These are phyloP conservation scores for Penicillium sp. DNA, from an alignment of 2,329 filamentous ascomycete species.

Conservation along the genomic window DNA sequence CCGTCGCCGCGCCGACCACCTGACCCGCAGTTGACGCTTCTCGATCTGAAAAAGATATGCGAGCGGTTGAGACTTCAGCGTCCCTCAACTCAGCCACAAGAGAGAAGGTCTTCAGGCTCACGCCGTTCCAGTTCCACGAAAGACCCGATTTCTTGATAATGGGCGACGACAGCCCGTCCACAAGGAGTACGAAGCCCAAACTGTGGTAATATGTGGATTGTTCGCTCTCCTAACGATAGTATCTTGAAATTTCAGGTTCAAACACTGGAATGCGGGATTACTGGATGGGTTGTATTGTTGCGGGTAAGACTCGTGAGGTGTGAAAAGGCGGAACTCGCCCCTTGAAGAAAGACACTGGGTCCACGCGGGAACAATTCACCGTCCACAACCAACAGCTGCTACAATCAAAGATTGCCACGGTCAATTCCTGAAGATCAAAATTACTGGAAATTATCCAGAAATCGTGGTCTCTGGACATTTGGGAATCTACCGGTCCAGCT, in stretches of 20 bases:
- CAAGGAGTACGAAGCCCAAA: background rate
- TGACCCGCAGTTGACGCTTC: background rate
- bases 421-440: background rate
- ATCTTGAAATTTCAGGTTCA: background rate
- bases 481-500: background rate
- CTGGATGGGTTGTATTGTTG: background rate
- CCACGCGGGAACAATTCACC: conserved; percentile 12
- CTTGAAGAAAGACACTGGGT: conserved; percentile 6
- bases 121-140: background rate
- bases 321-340: conserved; percentile 15
- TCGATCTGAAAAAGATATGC: background rate
- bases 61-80: background rate
- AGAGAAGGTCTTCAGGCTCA: background rate
- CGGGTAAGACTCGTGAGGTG: background rate
- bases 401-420: background rate
- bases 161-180: background rate
- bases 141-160: background rate
- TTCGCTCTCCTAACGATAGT: background rate
- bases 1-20: background rate
- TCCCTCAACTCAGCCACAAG: background rate
- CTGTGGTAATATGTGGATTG: background rate
- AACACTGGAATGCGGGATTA: background rate
- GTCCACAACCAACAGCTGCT: background rate
- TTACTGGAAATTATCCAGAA: background rate
- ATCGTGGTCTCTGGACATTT: background rate